phyloP scores from a whole-genome alignment of 2,329 filamentous ascomycete species.

The Cercospora canescens region DNA sequence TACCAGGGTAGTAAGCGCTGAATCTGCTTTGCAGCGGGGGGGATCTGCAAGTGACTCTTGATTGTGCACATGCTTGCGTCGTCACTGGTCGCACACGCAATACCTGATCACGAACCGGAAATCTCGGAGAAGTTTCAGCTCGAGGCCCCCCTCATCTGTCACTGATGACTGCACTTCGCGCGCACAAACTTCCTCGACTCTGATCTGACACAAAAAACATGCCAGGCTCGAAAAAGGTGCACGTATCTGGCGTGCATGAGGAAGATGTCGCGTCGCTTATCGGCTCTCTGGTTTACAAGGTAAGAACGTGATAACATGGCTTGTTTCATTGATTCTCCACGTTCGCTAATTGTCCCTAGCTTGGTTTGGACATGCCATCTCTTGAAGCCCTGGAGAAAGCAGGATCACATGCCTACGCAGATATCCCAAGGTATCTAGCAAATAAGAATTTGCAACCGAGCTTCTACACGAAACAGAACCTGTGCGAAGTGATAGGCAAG shows the following conservation, averaged over 20 bases:
- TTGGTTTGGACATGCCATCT: constrained; percentile 1
- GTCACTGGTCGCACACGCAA: no score
- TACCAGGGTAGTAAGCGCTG: no score
- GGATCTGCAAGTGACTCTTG: no score
- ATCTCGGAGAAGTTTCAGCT: neutral
- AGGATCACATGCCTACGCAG: neutral
- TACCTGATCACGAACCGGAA: neutral
- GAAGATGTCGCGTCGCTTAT: constrained; percentile 1
- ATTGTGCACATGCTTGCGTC: no score
- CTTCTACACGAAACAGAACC: constrained; percentile 2
- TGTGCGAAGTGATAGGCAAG: constrained; percentile 3
- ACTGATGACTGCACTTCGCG: neutral
- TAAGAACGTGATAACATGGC: neutral
- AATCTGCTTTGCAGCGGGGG: no score
- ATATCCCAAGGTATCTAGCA: neutral
- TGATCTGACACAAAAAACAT: neutral
- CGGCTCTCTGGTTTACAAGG: constrained; percentile 4
- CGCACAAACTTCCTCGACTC: neutral
- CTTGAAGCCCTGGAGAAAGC: constrained; percentile 1
- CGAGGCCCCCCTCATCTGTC: neutral
- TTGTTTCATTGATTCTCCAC: neutral
- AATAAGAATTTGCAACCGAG: neutral
- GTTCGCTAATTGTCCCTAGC: neutral
- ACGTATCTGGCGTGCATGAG: neutral
- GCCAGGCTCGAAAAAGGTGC: constrained; percentile 1